phyloP scores from a whole-genome alignment of 441 rosid species.

The Cnidoscolus chayamansa region DNA sequence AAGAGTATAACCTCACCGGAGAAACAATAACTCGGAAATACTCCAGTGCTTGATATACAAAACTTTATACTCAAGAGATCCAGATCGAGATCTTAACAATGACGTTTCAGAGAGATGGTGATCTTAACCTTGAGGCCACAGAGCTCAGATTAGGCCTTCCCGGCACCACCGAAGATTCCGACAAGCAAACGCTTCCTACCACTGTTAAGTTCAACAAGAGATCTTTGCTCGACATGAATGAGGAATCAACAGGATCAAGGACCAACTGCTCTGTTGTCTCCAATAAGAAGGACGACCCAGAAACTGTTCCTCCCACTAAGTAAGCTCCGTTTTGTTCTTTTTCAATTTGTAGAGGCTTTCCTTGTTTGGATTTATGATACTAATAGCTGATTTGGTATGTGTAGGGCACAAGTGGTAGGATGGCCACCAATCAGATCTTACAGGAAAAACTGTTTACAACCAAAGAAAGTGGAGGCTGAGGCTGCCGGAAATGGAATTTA shows the following conservation, averaged over 20 bases:
- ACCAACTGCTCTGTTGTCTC: not conserved
- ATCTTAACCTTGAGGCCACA: constrained; percentile 62
- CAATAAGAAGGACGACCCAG: constrained; percentile 7
- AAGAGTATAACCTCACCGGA: not conserved
- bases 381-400: constrained; percentile 3
- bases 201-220: constrained; percentile 38
- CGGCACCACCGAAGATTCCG: constrained; percentile 38
- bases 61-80: not conserved
- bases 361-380: constrained; percentile 9
- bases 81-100: constrained; percentile 22
- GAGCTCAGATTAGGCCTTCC: constrained; percentile 75
- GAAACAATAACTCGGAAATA: not conserved
- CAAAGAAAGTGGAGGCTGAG: constrained; percentile 50
- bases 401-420: constrained; percentile 70
- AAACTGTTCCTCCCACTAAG: constrained; percentile 38
- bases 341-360: not conserved
- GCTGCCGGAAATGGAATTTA: constrained; percentile 36
- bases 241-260: constrained; percentile 8
- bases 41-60: not conserved
- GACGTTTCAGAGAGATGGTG: constrained; percentile 34
- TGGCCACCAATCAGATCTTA: constrained; percentile 79
- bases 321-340: constrained; percentile 20
- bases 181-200: constrained; percentile 21
- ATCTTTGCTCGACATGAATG: constrained; percentile 36
- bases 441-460: constrained; percentile 54